Base-by-base conservation (phyloP, 2,329 filamentous ascomycete genomes). In the Blastomyces parvus region DNA sequence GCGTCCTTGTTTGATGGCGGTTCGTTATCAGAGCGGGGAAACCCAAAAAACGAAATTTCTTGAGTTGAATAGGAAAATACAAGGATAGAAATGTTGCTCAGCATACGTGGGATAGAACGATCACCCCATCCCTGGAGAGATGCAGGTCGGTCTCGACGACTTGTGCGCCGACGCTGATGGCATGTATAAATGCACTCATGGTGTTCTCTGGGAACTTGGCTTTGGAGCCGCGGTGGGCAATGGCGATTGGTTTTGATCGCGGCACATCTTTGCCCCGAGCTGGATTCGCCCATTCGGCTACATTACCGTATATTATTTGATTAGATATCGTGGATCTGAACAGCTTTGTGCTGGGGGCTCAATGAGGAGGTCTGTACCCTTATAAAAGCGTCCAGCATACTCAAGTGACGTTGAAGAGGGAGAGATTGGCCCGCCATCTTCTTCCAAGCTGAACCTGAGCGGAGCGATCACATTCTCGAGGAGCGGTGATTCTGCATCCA, bases 121-220 rank as follows among this genome's bases (percentile, higher is more conserved):
- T 88, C 0, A 96, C 86, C 7, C 88, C 87, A 71, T 97, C 93
- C 65, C 83, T 85, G 17, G 90, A 87, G 42, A 97, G 77, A 73
- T 95, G 92, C 9, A 97, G 76, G 70, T 97, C 93, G 22, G 91
- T 95, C 78, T 97, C 93, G 36, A 97, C 79, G 0, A 88, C 93
- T 70, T 95, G 85, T 0, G 89, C 85, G 25, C 90, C 90, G 22
- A 85, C 86, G 40, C 85, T 79, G 2, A 93, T 82, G 0, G 91
- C 92, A 36, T 83, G 87, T 63, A 79, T 79, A 77, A 96, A 95
- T 8, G 89, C 88, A 19, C 81, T 83, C 82, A 97, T 86, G 1
- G 89, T 88, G 76, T 97, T 97, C 75, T 97, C 93, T 0, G 93
- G 91, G 68, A 83, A 89, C 60, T 82, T 81, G 0, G 86, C 86